Conservation (phyloP, 148 eudicot genomes). For the Rhododendron griersonianum region DNA sequence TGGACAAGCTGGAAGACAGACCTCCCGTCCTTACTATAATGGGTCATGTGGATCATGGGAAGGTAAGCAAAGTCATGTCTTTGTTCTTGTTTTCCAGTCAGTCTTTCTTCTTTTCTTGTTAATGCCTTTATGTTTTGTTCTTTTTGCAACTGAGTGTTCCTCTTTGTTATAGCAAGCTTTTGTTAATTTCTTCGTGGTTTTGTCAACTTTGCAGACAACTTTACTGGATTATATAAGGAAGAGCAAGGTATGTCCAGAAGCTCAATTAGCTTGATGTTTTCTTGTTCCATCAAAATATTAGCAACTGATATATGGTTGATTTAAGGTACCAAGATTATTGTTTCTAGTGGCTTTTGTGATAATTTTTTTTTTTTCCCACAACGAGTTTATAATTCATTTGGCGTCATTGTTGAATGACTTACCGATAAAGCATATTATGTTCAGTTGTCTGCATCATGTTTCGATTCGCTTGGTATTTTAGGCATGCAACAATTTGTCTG, state of each 20-base stretch:
- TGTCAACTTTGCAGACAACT: conserved; percentile 67
- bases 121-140: background rate
- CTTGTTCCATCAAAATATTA: background rate
- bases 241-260: conserved; percentile 65
- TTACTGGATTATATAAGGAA: conserved; percentile 88
- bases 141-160: background rate
- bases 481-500: background rate
- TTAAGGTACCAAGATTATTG: background rate
- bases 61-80: conserved; percentile 39
- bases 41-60: conserved; percentile 99
- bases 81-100: conserved; percentile 3
- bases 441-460: background rate
- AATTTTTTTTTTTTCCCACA: background rate
- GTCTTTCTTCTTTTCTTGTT: background rate
- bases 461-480: background rate
- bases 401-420: background rate
- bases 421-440: background rate
- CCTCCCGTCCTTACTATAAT: conserved; percentile 96
- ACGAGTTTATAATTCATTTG: background rate
- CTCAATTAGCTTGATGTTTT: conserved; percentile 7
- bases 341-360: background rate
- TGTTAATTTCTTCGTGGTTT: conserved; percentile 28
- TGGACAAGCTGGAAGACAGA: conserved; percentile 74
- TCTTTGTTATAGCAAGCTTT: conserved; percentile 10
- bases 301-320: background rate